These are phyloP conservation scores for Rhizophagus clarus DNA, from an alignment of 192 early-diverging fungal genomes.

Conservation along the genomic window DNA sequence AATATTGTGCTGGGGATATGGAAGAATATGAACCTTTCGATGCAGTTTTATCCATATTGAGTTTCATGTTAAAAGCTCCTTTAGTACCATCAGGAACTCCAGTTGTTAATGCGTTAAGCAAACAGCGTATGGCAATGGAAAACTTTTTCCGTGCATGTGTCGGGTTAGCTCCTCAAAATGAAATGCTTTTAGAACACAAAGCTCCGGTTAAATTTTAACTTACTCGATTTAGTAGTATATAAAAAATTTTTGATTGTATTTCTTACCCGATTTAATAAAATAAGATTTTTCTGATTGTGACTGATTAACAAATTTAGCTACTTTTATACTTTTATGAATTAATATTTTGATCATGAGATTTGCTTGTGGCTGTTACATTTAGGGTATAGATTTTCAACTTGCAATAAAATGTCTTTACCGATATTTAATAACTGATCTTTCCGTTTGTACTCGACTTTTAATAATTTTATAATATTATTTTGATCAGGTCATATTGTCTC, in stretches of 20 bases:
- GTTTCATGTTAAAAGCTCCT: slow-evolving; percentile 97
- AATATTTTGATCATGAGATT: too few species aligned
- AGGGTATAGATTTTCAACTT: too few species aligned
- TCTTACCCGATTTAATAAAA: neutral
- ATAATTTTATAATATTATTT: too few species aligned
- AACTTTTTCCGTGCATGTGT: slow-evolving; percentile 97
- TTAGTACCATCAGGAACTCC: slow-evolving; percentile 91
- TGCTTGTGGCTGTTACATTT: too few species aligned
- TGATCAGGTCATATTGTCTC: too few species aligned
- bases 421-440: too few species aligned
- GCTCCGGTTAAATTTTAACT: slow-evolving; percentile 34
- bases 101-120: slow-evolving; percentile 93
- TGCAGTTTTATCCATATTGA: slow-evolving; percentile 89
- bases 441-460: too few species aligned
- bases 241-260: too few species aligned
- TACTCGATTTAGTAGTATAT: neutral
- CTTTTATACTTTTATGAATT: too few species aligned
- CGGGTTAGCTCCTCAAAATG: slow-evolving; percentile 92
- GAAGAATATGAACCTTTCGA: slow-evolving; percentile 85
- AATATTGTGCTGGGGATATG: slow-evolving; percentile 82
- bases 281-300: neutral
- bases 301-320: too few species aligned
- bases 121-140: slow-evolving; percentile 96
- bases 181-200: slow-evolving; percentile 96
- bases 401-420: too few species aligned